phyloP scores from a whole-genome alignment of 805 yeast genomes.

The Wickerhamomyces rabaulensis region DNA sequence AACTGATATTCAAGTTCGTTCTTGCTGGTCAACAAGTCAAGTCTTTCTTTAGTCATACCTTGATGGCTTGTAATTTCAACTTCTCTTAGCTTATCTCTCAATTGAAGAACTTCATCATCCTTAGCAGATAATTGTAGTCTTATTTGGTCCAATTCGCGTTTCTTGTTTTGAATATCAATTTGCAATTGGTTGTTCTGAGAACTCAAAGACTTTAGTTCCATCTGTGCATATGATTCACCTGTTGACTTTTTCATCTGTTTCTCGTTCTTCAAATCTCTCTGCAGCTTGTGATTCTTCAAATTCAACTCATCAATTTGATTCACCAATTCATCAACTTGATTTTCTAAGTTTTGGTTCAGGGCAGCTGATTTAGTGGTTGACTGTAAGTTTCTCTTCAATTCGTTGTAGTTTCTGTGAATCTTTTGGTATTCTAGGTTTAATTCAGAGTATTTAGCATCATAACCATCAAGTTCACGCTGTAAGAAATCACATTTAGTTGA shows the following conservation, averaged over 20 bases:
- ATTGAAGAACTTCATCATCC: constrained; percentile 31
- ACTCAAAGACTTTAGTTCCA: constrained; percentile 35
- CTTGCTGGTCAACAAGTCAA: constrained; percentile 31
- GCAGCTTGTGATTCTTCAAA: constrained; percentile 30
- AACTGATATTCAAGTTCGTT: constrained; percentile 34
- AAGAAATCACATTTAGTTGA: constrained; percentile 25
- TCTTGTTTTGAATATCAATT: constrained; percentile 21
- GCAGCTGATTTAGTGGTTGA: constrained; percentile 1
- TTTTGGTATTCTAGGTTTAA: constrained; percentile 28
- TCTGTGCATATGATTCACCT: constrained; percentile 26
- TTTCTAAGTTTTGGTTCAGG: constrained; percentile 24
- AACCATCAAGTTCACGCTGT: constrained; percentile 13
- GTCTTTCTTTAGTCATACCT: constrained; percentile 31
- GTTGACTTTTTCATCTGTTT: constrained; percentile 13
- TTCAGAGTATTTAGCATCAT: constrained; percentile 19
- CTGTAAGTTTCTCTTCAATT: constrained; percentile 12
- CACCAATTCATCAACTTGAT: constrained; percentile 22
- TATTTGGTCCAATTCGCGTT: constrained; percentile 20
- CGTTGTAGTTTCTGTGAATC: constrained; percentile 20
- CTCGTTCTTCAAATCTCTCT: constrained; percentile 32
- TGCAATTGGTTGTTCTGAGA: constrained; percentile 30
- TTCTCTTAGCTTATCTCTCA: constrained; percentile 30
- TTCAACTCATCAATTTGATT: constrained; percentile 32
- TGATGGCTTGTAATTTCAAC: constrained; percentile 25
- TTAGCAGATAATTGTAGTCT: constrained; percentile 25